Base-by-base conservation (phyloP, 2,329 filamentous ascomycete genomes). In the Pyrenophora teres region DNA sequence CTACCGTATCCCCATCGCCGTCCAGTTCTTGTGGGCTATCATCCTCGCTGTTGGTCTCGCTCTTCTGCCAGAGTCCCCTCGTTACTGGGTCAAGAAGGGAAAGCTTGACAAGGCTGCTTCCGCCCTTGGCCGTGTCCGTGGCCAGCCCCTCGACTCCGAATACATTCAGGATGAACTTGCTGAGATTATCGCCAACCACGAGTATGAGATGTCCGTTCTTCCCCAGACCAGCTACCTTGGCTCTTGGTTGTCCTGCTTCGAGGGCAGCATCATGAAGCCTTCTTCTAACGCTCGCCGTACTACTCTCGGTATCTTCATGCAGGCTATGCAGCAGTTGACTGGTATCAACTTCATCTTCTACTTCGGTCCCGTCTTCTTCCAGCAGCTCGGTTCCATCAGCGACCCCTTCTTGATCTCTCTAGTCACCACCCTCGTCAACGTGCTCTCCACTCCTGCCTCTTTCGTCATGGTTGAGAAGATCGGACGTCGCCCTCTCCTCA, bases 101-200 rank as follows among this genome's bases (percentile, higher is more conserved):
- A 80, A 86, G 64, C 80, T 92, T 52, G 84, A 87, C 53, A 70
- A 80, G 54, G 91, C 91, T 40, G 82, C 86, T 54, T 54, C 75
- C 1, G 77, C 84, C n/a, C 83, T 96, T 9, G 76, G 84, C 47
- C 82, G 82, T 57, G 83, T 96, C 39, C 89, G 91, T 74, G 89
- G 88, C 57, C 88, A 95, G 79, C 81, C 87, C 42, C 69, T 78
- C 50, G 85, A 89, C 52, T 92, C 88, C 15, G 85, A 90, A 63
- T 92, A 85, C 76, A 87, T 96, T 74, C 85, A 90, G 77, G 78
- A 84, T 56, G 91, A 96, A 76, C 82, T 95, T 42, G 84, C 88
- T 49, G 91, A 96, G 78, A 93, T 96, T 64, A 83, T 95, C 57
- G 92, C 91, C 80, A 96, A 96, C 82, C 85, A 95, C 76, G 90